Conservation (phyloP, 2,329 filamentous ascomycete genomes). For the Harringtonia lauricola region DNA sequence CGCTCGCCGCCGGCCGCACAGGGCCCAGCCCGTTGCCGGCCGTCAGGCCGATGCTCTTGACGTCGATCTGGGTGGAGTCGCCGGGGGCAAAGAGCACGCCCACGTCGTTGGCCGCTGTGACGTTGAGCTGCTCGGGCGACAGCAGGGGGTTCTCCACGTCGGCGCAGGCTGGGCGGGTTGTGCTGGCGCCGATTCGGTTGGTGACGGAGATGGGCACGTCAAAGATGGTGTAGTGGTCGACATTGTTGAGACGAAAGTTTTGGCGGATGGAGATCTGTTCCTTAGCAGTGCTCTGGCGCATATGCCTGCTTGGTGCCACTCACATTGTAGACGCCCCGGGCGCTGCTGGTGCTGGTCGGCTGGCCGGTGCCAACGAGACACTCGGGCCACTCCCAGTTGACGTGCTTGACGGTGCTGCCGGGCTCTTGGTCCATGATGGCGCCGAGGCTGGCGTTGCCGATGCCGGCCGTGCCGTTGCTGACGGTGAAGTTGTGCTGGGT, state of each 20-base stretch:
- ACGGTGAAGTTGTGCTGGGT: slow-evolving; percentile 58
- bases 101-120: slow-evolving; percentile 28
- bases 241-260: slow-evolving; percentile 53
- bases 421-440: slow-evolving; percentile 53
- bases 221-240: slow-evolving; percentile 58
- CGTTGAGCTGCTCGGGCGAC: slow-evolving; percentile 31
- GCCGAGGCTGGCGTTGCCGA: slow-evolving; percentile 47
- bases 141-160: slow-evolving; percentile 39
- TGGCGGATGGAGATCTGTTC: slow-evolving; percentile 57
- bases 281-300: not conserved
- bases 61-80: slow-evolving; percentile 34
- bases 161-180: slow-evolving; percentile 30
- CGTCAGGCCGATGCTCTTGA: slow-evolving; percentile 10
- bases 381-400: slow-evolving; percentile 61
- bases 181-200: slow-evolving; percentile 43
- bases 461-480: slow-evolving; percentile 47
- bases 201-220: slow-evolving; percentile 59
- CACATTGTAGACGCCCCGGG: slow-evolving; percentile 53
- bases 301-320: not conserved
- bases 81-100: slow-evolving; percentile 40
- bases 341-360: slow-evolving; percentile 31
- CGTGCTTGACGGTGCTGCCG: slow-evolving; percentile 61
- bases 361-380: slow-evolving; percentile 53
- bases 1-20: slow-evolving; percentile 15
- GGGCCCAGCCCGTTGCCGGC: slow-evolving; percentile 14